Base-by-base conservation (phyloP, 1,139 yeast species). In the Candida sp. region DNA sequence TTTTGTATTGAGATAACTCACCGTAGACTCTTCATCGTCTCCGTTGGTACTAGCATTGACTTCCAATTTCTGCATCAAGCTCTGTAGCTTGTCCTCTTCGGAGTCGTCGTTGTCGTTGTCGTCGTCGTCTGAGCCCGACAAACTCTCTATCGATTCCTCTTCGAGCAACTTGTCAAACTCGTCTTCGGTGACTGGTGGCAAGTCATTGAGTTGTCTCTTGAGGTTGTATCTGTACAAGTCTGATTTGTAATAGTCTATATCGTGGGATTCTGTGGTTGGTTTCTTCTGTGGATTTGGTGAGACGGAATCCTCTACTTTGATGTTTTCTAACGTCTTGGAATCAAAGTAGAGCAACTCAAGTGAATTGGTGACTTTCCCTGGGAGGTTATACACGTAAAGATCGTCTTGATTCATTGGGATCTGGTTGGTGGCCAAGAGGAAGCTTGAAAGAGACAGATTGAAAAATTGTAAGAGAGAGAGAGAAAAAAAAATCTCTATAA, bases 141-240 rank as follows among this genome's bases (percentile, higher is more conserved):
- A 75, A 64, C 88, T 83, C 50, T 80, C 87, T 25, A 77, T 65
- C 22, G 83, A 80, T 49, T 78, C 71, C 35, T 73, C 75, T 46
- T 83, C 87, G 46, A 85, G 63, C 44, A 84, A 57, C 9, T 70
- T 68, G 33, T 86, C 89, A 58, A 88, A 89, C 60, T 86, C 85
- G 1, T 71, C 78, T 58, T 84, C 90, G 3, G 78, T 69, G 30
- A 88, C 65, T 0, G 83, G 73, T 1, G 75, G 67, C 47, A 81
- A 70, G 2, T 80, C 78, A 38, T 72, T 70, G 42, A 81, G 61
- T 27, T 72, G 67, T 55, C 94, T 72, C 63, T 84, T 85, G 50
- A 84, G 61, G 62, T 90, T 90, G 61, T 77, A 79, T 44, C 84
- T 74, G 60, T 87, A 87, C 35, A 78, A 75, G 59, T 87, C 91